Base-by-base conservation (phyloP, 1,284 basidiomycete genomes). In the Ustilago bromivora region DNA sequence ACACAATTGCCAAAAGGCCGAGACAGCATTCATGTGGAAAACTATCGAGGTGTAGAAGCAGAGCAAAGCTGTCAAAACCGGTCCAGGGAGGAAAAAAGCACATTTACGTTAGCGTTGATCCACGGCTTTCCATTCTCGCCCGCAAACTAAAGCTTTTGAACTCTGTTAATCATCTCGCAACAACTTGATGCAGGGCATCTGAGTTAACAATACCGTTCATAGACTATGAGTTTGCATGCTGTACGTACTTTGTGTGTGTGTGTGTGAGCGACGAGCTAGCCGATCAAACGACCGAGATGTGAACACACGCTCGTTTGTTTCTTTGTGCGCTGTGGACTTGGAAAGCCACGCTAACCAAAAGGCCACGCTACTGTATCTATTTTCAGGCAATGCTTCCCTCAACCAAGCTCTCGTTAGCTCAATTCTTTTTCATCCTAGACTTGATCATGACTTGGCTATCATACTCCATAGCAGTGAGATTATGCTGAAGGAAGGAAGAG, bases 41-140 rank as follows among this genome's bases (percentile, higher is more conserved):
- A 7, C 9, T 38, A 13, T 38, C 9, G 40, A 41, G 40, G 40
- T 13, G 1, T 41, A 41, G 40, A 41, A 41, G 40, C 40, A 41
- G 40, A 41, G 36, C 10, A 38, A 38, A 38, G 36, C 36, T 10
- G 13, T 38, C 36, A 9, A 38, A 38, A 38, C 10, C 36, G 0
- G 13, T 38, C 36, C 36, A 38, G 36, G 36, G 5, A 38, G 40
- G 40, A 17, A 17, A 41, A 41, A 41, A 41, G 40, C 40, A 11
- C 23, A 3, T 28, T 0, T 0, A 28, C 3, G 3, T 28, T 28
- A 28, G 23, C 23, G 3, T 49, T 31, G 49, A 51, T 31, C 28
- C 49, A 51, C 13, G 49, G 31, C 31, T 32, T 51, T 51, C 49
- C 49, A 51, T 51, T 32, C 49, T 31, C 23, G 8, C 46, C 23